These are phyloP conservation scores for Vitis hybrid DNA, from an alignment of 177 flowering plant genomes.

Conservation along the genomic window DNA sequence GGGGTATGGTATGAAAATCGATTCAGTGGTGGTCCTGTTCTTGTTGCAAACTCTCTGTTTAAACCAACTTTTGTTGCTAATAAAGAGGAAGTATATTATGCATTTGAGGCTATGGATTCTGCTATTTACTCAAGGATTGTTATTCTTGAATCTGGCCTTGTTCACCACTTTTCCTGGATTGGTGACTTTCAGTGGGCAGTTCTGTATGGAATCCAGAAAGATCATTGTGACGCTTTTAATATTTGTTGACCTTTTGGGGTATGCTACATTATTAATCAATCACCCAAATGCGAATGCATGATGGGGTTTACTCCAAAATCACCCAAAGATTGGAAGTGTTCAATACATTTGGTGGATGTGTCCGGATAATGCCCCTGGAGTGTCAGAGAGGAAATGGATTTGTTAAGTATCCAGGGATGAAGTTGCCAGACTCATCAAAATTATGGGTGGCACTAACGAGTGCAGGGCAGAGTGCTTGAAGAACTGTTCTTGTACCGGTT, in stretches of 20 bases:
- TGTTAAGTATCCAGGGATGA: no score
- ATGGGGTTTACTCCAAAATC: slow-evolving; percentile 28
- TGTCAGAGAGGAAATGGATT: no score
- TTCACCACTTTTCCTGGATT: not conserved
- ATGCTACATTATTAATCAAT: slow-evolving; percentile 3
- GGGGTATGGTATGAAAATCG: slow-evolving; percentile 29
- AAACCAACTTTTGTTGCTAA: slow-evolving; percentile 4
- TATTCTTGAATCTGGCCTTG: not conserved
- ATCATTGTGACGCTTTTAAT: slow-evolving; percentile 19
- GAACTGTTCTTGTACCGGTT: no score
- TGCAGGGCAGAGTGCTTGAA: no score
- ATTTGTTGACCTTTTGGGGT: slow-evolving; percentile 16
- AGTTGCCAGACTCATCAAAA: no score
- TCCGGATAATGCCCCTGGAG: no score
- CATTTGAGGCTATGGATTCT: not conserved
- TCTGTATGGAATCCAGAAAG: not conserved
- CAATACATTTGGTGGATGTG: slow-evolving; percentile 20
- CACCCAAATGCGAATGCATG: slow-evolving; percentile 27
- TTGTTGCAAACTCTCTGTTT: not conserved
- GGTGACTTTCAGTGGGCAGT: not conserved
- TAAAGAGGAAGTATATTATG: slow-evolving; percentile 3
- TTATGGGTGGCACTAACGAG: no score
- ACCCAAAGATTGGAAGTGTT: slow-evolving; percentile 22
- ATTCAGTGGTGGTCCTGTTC: slow-evolving; percentile 13
- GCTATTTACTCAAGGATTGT: not conserved